Percentiles rank a stretch among this genome's conserved stretches.
Conservation (phyloP, 2,329 filamentous ascomycete species). For the Fusarium brevicatenulatum region DNA sequence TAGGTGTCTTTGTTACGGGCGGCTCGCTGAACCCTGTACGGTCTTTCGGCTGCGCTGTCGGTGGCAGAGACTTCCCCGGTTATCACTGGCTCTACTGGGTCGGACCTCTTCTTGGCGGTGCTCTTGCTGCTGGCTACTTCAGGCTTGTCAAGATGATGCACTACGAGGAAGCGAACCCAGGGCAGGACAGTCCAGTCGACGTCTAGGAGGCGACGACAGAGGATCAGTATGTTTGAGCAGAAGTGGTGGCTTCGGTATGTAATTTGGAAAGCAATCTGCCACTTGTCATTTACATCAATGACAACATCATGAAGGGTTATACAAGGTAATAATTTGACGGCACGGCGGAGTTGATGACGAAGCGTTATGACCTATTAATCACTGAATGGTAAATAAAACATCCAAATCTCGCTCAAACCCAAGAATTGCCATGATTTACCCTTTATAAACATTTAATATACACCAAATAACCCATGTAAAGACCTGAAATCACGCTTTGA, state of each 20-base stretch:
- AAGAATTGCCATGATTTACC: background rate
- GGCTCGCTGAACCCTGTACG: constrained; percentile 58
- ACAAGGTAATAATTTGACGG: too few species aligned
- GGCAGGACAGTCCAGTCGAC: constrained; percentile 46
- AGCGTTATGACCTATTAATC: background rate
- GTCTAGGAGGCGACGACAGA: background rate
- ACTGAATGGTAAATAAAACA: background rate
- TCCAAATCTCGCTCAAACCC: background rate
- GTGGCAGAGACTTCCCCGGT: constrained; percentile 49
- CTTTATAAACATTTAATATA: background rate
- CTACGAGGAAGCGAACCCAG: constrained; percentile 58
- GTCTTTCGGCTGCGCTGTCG: constrained; percentile 58
- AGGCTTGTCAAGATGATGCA: constrained; percentile 58
- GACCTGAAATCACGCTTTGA: constrained; percentile 4
- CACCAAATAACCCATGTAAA: background rate
- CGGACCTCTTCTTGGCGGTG: constrained; percentile 58
- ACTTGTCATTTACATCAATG: background rate
- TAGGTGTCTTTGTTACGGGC: constrained; percentile 49
- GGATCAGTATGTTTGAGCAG: background rate
- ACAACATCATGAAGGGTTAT: too few species aligned
- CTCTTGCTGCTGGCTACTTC: constrained; percentile 59
- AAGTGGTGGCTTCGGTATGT: background rate
- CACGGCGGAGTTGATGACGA: too few species aligned
- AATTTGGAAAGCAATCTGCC: background rate
- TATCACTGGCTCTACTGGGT: constrained; percentile 64